Evolutionary conservation across 441 rosid genomes (phyloP), one percentile per base, ranked within the genome.

Genomic region (Lepidium campestre): DNA sequence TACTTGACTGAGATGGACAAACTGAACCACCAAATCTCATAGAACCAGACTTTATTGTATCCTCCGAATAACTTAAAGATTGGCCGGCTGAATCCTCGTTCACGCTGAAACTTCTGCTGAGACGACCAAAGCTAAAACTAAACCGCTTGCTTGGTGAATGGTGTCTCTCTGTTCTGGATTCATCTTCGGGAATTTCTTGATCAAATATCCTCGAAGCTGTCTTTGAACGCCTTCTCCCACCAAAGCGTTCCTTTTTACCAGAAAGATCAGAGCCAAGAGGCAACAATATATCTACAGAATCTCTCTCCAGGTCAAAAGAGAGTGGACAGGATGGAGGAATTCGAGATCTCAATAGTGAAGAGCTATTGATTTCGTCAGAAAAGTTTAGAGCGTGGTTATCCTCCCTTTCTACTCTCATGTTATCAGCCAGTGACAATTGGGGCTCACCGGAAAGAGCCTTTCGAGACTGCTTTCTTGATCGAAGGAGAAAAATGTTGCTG

Each of bases 101-200:
- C 37, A 77, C 79, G 54, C 90, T 90, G 78, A 87, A 86, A 77
- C 94, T 93, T 79, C 80, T 84, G 60, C 83, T 70, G 80, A 90
- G 77, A 70, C 82, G 84, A 61, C 91, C 78, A 27, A 93, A 79
- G 82, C 86, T 85, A 74, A 88, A 86, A 83, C 97, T 86, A 73
- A 86, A 87, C 58, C 94, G 81, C 40, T 78, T 82, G 75, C 76
- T 84, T 36, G 92, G 90, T 55, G 97, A 84, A 12, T 64, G 70
- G 48, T 75, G 75, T 67, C 87, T 82, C 75, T 77, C 71, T 81
- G 73, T 85, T 42, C 62, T 62, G 25, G 74, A 60, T 19, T 67
- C 79, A 53, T 67, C 44, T 54, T 77, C 83, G 5, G 44, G 68
- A 27, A 77, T 42, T 62, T 84, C 88, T 59, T 66, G 86, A 55